Conservation (phyloP, 23 red algal genomes). For the Gracilaria domingensis region DNA sequence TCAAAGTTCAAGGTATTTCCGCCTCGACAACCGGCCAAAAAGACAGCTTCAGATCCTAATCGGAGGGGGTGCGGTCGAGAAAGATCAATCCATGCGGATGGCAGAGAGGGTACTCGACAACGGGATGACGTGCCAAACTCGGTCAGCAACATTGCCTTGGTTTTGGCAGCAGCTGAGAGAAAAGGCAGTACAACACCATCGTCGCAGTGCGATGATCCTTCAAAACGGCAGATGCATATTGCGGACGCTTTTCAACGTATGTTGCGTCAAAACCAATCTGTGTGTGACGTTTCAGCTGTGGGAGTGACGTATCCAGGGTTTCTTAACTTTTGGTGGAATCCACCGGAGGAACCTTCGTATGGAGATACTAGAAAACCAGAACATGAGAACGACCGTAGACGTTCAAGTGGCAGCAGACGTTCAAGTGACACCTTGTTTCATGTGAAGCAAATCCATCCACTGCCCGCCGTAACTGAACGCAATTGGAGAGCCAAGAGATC, state of each 20-base stretch:
- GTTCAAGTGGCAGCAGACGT: background rate
- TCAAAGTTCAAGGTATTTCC: conserved; percentile 46
- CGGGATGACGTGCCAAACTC: background rate
- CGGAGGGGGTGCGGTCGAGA: background rate
- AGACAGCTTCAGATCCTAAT: background rate
- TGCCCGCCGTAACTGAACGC: background rate
- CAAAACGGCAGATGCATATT: conserved; percentile 30
- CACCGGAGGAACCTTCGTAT: background rate
- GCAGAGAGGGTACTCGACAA: background rate
- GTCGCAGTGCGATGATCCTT: background rate
- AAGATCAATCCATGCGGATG: background rate
- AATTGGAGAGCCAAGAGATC: background rate
- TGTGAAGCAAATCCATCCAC: background rate
- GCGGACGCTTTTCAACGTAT: conserved; percentile 13
- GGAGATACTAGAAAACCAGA: background rate
- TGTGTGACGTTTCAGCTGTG: background rate
- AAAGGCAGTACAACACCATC: background rate
- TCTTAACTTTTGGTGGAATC: conserved; percentile 56
- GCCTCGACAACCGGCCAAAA: background rate
- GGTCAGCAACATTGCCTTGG: conserved; percentile 40
- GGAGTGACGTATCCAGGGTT: conserved; percentile 50
- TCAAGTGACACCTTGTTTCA: background rate
- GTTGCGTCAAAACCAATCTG: background rate
- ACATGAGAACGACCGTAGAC: background rate
- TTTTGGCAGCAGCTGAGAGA: conserved; percentile 35